phyloP scores from a whole-genome alignment of 305 asterid species.

The Fraxinus sp. region DNA sequence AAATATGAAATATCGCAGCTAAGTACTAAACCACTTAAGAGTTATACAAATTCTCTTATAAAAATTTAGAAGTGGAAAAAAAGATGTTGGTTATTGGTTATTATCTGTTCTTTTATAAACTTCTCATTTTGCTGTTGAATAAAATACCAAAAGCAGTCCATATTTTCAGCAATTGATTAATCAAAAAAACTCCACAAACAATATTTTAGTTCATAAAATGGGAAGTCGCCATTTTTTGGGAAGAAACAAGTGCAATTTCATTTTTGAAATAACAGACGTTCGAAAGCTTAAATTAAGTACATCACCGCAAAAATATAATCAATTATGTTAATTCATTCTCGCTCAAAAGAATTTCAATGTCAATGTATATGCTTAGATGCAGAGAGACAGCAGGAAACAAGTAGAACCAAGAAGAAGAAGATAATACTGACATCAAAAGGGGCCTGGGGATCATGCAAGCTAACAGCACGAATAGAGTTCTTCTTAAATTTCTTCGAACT shows the following conservation, averaged over 20 bases:
- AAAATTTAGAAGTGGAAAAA: background rate
- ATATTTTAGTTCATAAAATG: constrained; percentile 2
- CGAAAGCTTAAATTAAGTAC: background rate
- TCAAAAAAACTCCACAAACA: background rate
- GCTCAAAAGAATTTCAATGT: background rate
- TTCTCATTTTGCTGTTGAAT: background rate
- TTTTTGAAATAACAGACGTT: background rate
- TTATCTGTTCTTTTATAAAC: background rate
- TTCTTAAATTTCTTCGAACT: constrained; percentile 46
- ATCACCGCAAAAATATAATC: background rate
- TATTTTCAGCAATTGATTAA: background rate
- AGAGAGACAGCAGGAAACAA: background rate
- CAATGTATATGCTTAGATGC: background rate
- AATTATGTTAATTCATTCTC: background rate
- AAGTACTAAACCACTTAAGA: constrained; percentile 1
- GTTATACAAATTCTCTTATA: background rate
- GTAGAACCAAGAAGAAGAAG: background rate
- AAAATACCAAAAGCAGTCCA: background rate
- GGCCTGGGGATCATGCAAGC: constrained; percentile 66
- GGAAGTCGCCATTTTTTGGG: background rate
- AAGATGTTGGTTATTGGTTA: background rate
- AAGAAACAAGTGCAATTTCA: background rate
- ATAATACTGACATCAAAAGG: constrained; percentile 61
- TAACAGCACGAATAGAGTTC: constrained; percentile 65
- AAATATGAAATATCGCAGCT: background rate